Evolutionary conservation across 768 basidiomycete species (phyloP), one percentile per base, ranked within the genome.

Genomic region (Termitomyces sp.): DNA sequence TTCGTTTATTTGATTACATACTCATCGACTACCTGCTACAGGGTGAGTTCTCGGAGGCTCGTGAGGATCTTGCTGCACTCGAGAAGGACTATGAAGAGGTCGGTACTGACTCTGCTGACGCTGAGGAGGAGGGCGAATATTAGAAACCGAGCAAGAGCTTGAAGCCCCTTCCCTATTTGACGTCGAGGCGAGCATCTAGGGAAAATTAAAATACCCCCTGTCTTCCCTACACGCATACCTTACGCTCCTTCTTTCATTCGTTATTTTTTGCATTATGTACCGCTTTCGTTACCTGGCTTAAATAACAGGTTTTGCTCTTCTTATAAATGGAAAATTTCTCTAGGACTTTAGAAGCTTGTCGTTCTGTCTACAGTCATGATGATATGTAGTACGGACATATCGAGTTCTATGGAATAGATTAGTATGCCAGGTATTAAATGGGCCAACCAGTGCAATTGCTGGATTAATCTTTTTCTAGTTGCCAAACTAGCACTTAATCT

Each of bases 21-120:
- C 38, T 54, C 30, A 54, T 44, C 9, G 3, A 26, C 18, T 46
- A 8, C 32, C 3, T 7, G 10, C 46, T 55, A n/a, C 51, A 84
- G 79, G 96, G 96, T 74, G 96, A 98, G 76, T 98, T 98, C 77
- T 94, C 93, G 48, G 95, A 97, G 76, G 96, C 96, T 47, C 90
- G 95, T 65, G 96, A 98, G 72, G 96, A 98, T 76, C 86, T 98
- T 60, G 96, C 96, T 44, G 96, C 96, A 7, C 84, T 98, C 58
- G 95, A 98, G 77, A 95, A 92, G 72, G 93, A 94, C 71, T 94
- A 93, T 67, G 91, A 94, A 71, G 92, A 96, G 73, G 92, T 90
- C 62, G 88, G 87, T 57, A 86, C 80, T 49, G 88, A 90, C 71
- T 87, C 88, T 32, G 86, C 80, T 55, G 88, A 89, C 60, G 81